Base-by-base conservation (phyloP, 2,329 filamentous ascomycete species). In the Phialophora chinensis region DNA sequence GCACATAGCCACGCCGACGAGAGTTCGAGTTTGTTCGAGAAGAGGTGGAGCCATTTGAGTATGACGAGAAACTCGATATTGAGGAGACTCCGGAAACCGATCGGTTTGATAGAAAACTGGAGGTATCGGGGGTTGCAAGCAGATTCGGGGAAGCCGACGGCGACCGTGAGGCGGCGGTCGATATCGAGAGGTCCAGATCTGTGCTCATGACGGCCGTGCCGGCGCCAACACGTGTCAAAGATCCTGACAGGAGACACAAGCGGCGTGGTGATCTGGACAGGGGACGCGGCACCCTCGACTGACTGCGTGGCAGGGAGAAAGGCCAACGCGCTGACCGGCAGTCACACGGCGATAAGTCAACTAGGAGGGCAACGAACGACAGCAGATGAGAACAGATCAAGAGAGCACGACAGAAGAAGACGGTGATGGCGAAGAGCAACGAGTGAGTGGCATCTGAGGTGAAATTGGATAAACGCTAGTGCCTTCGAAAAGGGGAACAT, bases 1-100 rank as follows among this genome's bases (percentile, higher is more conserved):
- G 87, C 81, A 96, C 91, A 80, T 94, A 97, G 52, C 93, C 93
- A 69, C 93, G 86, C 73, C 91, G 85, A 53, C 69, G 67, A 35
- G 72, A 65, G 47, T 44, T 31, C 67, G 88, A 80, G 42, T 75
- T 75, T 47, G 80, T 81, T 65, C 77, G 75, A 50, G 78, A 80
- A 73, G 78, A 77, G 54, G 75, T 74, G 44, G 79, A 81, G 62
- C 76, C 77, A 67, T 78, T 78, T 31, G 81, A 83, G 42, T 78
- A 80, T 23, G 78, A 78, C n/a, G 72, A 83, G 31, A 78, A 78
- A 35, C 77, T 78, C 20, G 81, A 83, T 49, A 78, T 74, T 38
- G 80, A 81, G 14, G 80, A 82, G 29, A 80, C 74, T 64, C 79
- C 79, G 38, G 80, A 82, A 69, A 81, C 81, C 33, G 80, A 81